Evolutionary conservation across 331 rosid species (phyloP), one percentile per base, ranked within the genome.

Genomic region (Quercus tomentella): DNA sequence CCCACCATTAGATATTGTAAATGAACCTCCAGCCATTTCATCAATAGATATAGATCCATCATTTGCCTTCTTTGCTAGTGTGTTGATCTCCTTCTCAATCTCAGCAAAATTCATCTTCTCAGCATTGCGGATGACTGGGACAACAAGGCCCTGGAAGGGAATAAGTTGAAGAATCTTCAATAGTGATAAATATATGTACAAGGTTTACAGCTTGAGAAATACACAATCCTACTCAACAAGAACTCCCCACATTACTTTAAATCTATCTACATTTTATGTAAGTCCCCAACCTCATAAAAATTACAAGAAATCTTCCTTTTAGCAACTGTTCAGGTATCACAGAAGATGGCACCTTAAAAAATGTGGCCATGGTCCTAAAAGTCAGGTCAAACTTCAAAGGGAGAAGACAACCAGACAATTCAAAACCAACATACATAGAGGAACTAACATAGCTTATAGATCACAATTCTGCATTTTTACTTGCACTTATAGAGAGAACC

Each of bases 11-110:
- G 96, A 93, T 90, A 93, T 89, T 70, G 97, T 93, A 75, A 93
- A 87, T 66, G 97, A 89, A 70, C 97, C 98, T 79, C 98, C 98
- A 72, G 97, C 97, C 98, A 93, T 93, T 82, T 93, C 96, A 85
- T 93, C 98, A 76, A 91, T 91, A 43, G 94, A 93, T 81, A 91
- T 76, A 62, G 91, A 78, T 78, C 96, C 98, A 85, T 86, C 84
- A 80, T 84, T 89, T 81, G 98, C 98, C 89, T 90, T 93, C 88
- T 93, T 89, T 28, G 98, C 97, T 80, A 91, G 89, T 74, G 76
- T 26, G 77, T 93, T 93, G 77, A 93, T 93, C 91, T 86, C 93
- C 89, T 91, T 93, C 79, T 93, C 98, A 79, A 91, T 93, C 63
- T 91, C 96, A 70, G 97, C 94, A 60, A 90, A 91, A 85, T 88